Evolutionary conservation across 2,329 filamentous ascomycete species (phyloP), one percentile per base, ranked within the genome.

Genomic region (Drechslerella coelobrocha): DNA sequence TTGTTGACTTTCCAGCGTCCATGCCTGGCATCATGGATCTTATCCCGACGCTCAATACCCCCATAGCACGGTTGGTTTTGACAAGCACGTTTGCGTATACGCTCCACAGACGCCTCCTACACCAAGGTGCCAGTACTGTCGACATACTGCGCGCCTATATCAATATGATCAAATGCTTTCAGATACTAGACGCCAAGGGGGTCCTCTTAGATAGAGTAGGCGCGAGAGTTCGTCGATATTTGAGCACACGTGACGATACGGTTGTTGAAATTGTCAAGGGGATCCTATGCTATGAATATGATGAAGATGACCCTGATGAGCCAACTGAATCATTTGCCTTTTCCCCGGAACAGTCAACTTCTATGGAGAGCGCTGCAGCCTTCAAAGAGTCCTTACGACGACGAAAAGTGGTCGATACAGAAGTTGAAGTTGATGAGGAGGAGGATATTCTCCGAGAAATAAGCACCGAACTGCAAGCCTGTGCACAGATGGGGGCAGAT

Each of bases 1-100:
- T 92, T 48, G 83, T 89, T 63, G 82, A 84, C 62, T 94, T 90
- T 90, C 89, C 90, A 2, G 79, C 83, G 34, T 91, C 88, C 73
- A 82, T 84, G 60, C 87, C 88, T 1, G 91, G 88, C 0, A 83
- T 94, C 1, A 84, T 90, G 27, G 91, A 94, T 76, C 51, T 72
- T 17, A 66, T 66, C 47, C 68, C 68, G 45, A 72, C 61, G 14
- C 61, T 72, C 26, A 72, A 65, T 26, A 72, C 68, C 19, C 79
- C 84, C 1, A 80, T 81, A 1, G 83, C 84, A 7, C 83, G 87
- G 73, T 79, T 81, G 21, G 81, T 85, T 74, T 78, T 94, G 8
- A 91, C 89, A 1, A 84, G 86, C 43, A 83, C 83, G 37, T 93
- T 93, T 77, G 85, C 87, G 0, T 81, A 83, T 7, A 84, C 88